Evolutionary conservation across 78 protist genomes (phyloP).

Genomic region (Ministeria vibrans): DNA sequence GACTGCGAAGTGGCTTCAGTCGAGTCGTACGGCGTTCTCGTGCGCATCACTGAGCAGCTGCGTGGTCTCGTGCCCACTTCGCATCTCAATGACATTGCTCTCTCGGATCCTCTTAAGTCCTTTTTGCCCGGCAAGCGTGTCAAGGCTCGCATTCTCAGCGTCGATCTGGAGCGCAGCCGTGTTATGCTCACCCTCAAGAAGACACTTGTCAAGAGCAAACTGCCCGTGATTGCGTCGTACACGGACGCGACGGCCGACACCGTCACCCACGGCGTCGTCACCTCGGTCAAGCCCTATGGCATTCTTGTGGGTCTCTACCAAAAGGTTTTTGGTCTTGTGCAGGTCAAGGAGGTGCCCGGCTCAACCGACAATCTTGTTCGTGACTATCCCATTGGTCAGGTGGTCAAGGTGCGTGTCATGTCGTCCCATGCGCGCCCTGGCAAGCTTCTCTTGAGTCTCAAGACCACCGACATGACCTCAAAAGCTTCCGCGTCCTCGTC

Average conservation of each 20-base stretch:
- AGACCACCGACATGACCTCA: neutral
- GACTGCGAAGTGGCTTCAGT: neutral
- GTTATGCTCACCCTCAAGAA: slow-evolving; percentile 11
- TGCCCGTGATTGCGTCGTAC: neutral
- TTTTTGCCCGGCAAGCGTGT: neutral
- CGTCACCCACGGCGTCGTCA: slow-evolving; percentile 11
- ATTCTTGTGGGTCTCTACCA: slow-evolving; percentile 7
- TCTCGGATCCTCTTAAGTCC: neutral
- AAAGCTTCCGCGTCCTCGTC: too few species aligned
- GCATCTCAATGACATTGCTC: slow-evolving; percentile 10
- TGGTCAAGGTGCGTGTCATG: neutral
- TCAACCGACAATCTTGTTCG: too few species aligned
- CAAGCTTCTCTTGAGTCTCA: neutral
- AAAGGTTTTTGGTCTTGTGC: neutral
- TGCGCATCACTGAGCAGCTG: slow-evolving; percentile 11
- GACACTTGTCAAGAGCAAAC: slow-evolving; percentile 1
- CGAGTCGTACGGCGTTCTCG: neutral
- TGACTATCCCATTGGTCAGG: too few species aligned
- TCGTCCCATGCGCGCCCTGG: too few species aligned
- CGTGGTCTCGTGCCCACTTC: slow-evolving; percentile 19
- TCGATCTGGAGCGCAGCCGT: neutral
- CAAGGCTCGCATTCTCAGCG: neutral
- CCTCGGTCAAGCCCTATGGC: neutral
- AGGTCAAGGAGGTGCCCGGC: neutral
- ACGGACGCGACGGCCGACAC: neutral